Evolutionary conservation across 345 rosid genomes (phyloP), one percentile per base, ranked within the genome.

Genomic region (Salix dunnii): DNA sequence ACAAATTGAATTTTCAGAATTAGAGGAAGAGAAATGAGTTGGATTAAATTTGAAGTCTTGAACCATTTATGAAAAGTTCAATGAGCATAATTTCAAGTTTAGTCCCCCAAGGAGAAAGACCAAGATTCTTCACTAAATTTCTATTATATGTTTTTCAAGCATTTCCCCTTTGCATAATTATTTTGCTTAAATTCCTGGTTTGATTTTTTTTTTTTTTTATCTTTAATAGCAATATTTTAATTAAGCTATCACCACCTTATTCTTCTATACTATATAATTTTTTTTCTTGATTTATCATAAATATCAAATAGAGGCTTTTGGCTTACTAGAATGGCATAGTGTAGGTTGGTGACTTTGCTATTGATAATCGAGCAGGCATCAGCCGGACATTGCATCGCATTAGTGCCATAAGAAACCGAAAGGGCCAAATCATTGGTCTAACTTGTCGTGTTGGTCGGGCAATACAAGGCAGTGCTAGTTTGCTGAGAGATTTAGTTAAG

Each of bases 381-480:
- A 88, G 97, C 80, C 83, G 92, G 58, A 94, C 97, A 23, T 87
- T 94, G 49, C 98, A 92, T 55, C 92, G 97, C 46, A 91, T 94
- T 69, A 94, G 98, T 75, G 94, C 94, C 75, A 89, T 92, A 66
- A 86, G 94, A 85, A 94, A 92, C 62, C 86, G 98, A 53, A 89
- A 87, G 68, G 92, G 91, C 35, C 80, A 79, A 33, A 89, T 92
- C 23, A 89, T 94, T 70, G 98, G 98, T 55, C 86, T 94, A 77
- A 94, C 98, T 76, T 94, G 97, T 78, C 94, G 96, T 27, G 98
- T 94, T 88, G 97, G 97, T 75, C 84, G 94, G 65, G 97, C 94
- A 40, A 89, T 94, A 78, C 80, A 86, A 31, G 97, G 97, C 65
- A 92, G 91, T 30, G 94, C 98, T 35, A 83, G 86, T 86, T 87